These are phyloP conservation scores for Talaromyces adpressus DNA, from an alignment of 495 filamentous ascomycete species.

Conservation along the genomic window DNA sequence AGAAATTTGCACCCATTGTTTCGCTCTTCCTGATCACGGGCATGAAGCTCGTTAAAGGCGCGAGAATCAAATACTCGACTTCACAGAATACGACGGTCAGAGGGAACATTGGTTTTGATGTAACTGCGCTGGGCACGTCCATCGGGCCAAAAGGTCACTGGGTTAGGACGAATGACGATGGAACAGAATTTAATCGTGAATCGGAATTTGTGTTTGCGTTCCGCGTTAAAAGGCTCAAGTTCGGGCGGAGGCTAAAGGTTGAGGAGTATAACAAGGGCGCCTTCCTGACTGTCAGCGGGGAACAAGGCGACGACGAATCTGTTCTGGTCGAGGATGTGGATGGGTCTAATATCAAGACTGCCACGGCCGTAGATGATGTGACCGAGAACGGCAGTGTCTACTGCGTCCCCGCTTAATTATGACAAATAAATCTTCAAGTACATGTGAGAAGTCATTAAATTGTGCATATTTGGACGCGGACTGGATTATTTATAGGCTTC, in stretches of 20 bases:
- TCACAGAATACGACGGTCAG: conserved; percentile 13
- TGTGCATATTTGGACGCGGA: too few species aligned
- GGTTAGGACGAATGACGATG: conserved; percentile 17
- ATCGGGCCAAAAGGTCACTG: conserved; percentile 20
- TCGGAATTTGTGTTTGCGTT: conserved; percentile 26
- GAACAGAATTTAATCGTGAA: conserved; percentile 17
- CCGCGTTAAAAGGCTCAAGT: conserved; percentile 22
- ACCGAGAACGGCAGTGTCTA: conserved; percentile 20
- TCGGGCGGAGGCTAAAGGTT: conserved; percentile 18
- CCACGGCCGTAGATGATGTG: conserved; percentile 16
- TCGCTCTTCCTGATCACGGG: conserved; percentile 23
- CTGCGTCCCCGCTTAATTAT: conserved; percentile 17
- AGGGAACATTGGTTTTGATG: conserved; percentile 19
- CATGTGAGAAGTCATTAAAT: too few species aligned
- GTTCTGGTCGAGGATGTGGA: conserved; percentile 20
- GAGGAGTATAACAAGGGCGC: conserved; percentile 22
- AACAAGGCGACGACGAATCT: conserved; percentile 11
- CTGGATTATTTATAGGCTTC: conserved; percentile 1
- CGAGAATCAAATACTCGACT: conserved; percentile 23
- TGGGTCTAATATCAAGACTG: conserved; percentile 19
- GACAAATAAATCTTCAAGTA: conserved; percentile 10
- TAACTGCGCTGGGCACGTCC: conserved; percentile 14
- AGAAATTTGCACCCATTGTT: conserved; percentile 14
- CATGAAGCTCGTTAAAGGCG: conserved; percentile 25
- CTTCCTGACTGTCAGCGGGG: conserved; percentile 15